Evolutionary conservation across 2,329 filamentous ascomycete genomes (phyloP).

Genomic region (Aspergillus proliferans): DNA sequence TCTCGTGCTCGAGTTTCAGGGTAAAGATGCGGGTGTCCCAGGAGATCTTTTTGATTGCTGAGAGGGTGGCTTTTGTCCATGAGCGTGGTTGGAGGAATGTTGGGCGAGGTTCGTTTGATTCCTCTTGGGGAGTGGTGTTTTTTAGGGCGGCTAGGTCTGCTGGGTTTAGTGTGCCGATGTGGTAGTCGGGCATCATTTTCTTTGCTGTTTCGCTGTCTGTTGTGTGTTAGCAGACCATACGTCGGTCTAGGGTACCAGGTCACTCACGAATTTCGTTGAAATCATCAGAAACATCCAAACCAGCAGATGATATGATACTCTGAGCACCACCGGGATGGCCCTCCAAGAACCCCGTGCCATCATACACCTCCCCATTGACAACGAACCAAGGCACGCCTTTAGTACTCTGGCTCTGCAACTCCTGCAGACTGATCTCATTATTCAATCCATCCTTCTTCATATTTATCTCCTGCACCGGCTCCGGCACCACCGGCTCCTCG

Average conservation of each 20-base stretch:
- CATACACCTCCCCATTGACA: slow-evolving; percentile 80
- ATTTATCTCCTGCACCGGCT: slow-evolving; percentile 60
- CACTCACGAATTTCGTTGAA: slow-evolving; percentile 83
- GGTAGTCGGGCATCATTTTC: slow-evolving; percentile 78
- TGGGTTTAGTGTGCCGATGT: slow-evolving; percentile 70
- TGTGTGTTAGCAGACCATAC: slow-evolving; percentile 18
- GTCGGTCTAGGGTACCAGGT: neutral
- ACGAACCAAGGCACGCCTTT: slow-evolving; percentile 76
- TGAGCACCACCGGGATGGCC: slow-evolving; percentile 80
- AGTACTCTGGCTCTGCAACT: slow-evolving; percentile 62
- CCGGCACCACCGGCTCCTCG: slow-evolving; percentile 34
- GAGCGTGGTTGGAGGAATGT: slow-evolving; percentile 64
- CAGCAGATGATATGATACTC: slow-evolving; percentile 78
- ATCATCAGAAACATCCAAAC: slow-evolving; percentile 75
- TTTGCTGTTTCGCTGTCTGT: slow-evolving; percentile 87
- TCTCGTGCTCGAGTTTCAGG: slow-evolving; percentile 66
- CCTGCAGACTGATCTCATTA: slow-evolving; percentile 60
- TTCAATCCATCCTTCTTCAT: slow-evolving; percentile 68
- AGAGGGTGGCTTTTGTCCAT: slow-evolving; percentile 69
- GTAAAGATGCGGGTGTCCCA: slow-evolving; percentile 75
- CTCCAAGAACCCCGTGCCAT: slow-evolving; percentile 73
- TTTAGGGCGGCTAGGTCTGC: slow-evolving; percentile 52
- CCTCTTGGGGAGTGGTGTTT: slow-evolving; percentile 31
- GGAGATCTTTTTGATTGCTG: slow-evolving; percentile 63
- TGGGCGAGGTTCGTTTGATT: slow-evolving; percentile 43